Evolutionary conservation across 78 protist genomes (phyloP).

Genomic region (Dictyostelium citrinum): DNA sequence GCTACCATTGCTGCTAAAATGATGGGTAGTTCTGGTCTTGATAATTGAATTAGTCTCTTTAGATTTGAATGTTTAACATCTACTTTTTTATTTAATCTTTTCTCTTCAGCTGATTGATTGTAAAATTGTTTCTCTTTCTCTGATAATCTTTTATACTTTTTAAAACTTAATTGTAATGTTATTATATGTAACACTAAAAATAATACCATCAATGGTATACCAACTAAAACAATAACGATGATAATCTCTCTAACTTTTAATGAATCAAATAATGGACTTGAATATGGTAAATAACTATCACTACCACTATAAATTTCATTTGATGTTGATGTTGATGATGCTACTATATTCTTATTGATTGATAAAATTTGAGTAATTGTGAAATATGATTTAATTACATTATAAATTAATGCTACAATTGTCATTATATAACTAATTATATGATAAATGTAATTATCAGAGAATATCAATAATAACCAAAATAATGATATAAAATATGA

Average conservation of each 20-base stretch:
- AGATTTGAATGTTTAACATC: slow-evolving; percentile 33
- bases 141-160: neutral
- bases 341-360: neutral
- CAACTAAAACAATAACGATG: neutral
- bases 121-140: neutral
- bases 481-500: neutral
- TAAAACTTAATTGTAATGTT: neutral
- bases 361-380: neutral
- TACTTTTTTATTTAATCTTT: neutral
- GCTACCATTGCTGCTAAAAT: slow-evolving; percentile 52
- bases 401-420: neutral
- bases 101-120: neutral
- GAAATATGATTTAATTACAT: neutral
- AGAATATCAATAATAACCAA: slow-evolving; percentile 16
- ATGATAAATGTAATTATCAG: neutral
- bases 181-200: neutral
- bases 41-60: slow-evolving; percentile 15
- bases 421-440: neutral
- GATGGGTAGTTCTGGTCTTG: slow-evolving; percentile 66
- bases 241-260: neutral
- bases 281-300: neutral
- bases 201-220: neutral
- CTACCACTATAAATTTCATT: neutral
- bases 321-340: neutral
- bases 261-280: neutral